Percentiles rank a stretch among this genome's conserved stretches.
These are phyloP conservation scores for Aphanoascus verrucosus DNA, from an alignment of 2,329 filamentous ascomycete genomes.

Conservation along the genomic window DNA sequence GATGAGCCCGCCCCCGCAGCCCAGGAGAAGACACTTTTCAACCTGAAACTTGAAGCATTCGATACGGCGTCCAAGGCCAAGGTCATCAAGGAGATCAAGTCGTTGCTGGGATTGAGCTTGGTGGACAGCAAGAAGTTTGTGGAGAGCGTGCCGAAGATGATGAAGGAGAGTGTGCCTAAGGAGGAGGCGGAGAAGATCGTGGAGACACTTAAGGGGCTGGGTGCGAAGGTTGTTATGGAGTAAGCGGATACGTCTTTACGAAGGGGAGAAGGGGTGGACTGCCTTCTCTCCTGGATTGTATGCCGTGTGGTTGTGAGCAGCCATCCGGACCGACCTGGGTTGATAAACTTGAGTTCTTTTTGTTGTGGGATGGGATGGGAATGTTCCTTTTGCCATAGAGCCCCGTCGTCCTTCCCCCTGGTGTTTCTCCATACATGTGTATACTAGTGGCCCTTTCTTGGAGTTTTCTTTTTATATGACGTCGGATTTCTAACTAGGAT, in stretches of 20 bases:
- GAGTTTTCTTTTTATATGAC: conserved; percentile 5
- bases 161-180: conserved; percentile 99
- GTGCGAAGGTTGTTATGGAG: conserved; percentile 83
- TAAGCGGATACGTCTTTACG: conserved; percentile 41
- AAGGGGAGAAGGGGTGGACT: background rate
- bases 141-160: conserved; percentile 90
- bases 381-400: background rate
- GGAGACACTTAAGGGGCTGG: conserved; percentile 82
- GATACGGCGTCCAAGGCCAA: conserved; percentile 88
- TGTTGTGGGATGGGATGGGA: background rate
- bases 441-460: conserved; percentile 8
- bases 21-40: conserved; percentile 94
- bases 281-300: background rate
- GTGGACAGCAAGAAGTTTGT: conserved; percentile 99
- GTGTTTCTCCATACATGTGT: conserved; percentile 4
- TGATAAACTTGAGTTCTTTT: background rate
- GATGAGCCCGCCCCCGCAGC: conserved; percentile 80
- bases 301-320: conserved; percentile 8
- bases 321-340: too few relatives aligned
- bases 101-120: conserved; percentile 82
- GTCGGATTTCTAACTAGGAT: background rate
- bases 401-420: background rate
- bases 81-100: conserved; percentile 99
- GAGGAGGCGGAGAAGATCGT: conserved; percentile 99
- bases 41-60: conserved; percentile 82